Percentiles rank a stretch among this genome's conserved stretches.
Conservation (phyloP, 2,329 filamentous ascomycete species). For the Ascochyta rabiei region DNA sequence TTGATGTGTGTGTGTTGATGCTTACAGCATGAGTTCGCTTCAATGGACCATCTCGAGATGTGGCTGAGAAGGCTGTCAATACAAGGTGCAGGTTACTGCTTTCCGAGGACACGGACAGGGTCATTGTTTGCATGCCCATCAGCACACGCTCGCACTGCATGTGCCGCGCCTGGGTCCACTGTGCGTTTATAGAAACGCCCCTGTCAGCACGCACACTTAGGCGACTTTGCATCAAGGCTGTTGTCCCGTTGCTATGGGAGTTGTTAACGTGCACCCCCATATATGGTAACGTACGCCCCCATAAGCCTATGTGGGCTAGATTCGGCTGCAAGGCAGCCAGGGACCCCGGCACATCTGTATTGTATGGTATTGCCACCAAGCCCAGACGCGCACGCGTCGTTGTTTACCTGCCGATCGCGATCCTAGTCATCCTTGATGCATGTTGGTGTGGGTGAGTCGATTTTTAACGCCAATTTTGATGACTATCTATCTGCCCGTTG, state of each 20-base stretch:
- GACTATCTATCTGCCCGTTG: too few species aligned
- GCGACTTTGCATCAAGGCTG: conserved; percentile 3
- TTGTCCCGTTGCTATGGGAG: conserved; percentile 2
- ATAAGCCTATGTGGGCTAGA: too few species aligned
- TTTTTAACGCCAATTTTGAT: too few species aligned
- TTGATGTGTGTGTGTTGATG: not conserved
- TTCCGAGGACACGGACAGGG: not conserved
- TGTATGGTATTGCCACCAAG: too few species aligned
- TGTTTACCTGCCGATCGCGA: too few species aligned
- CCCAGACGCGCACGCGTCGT: too few species aligned
- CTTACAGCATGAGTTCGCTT: not conserved
- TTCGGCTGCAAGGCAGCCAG: too few species aligned
- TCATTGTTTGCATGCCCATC: not conserved
- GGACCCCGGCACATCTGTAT: too few species aligned
- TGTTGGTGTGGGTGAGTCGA: too few species aligned
- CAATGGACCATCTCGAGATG: not conserved
- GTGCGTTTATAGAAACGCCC: conserved; percentile 11
- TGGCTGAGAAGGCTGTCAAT: not conserved
- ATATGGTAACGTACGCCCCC: too few species aligned
- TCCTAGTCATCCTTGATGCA: too few species aligned
- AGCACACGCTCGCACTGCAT: not conserved
- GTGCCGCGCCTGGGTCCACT: conserved; percentile 8
- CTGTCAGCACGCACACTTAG: conserved; percentile 7
- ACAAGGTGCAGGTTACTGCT: not conserved
- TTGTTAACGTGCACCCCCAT: too few species aligned